phyloP scores from a whole-genome alignment of 306 rosid genomes.

The Begonia masoniana region DNA sequence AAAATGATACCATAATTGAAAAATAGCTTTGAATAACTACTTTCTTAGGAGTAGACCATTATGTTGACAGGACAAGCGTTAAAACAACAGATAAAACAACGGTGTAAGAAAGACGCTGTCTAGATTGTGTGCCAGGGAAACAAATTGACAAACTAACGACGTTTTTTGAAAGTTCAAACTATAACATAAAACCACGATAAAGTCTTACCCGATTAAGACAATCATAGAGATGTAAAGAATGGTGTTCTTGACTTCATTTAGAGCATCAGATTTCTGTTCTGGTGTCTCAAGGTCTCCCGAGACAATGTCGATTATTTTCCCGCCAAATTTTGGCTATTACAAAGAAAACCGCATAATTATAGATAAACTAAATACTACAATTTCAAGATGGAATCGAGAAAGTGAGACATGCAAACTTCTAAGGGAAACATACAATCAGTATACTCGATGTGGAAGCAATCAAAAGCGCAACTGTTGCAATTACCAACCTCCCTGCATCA shows the following conservation, averaged over 20 bases:
- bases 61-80: neutral
- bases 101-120: neutral
- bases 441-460: constrained; percentile 57
- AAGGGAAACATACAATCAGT: constrained; percentile 41
- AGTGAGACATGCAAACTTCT: neutral
- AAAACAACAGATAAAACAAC: too few species aligned
- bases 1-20: neutral
- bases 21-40: neutral
- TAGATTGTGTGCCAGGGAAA: constrained; percentile 1
- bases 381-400: neutral
- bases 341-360: constrained; percentile 2
- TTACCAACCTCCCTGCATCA: constrained; percentile 41
- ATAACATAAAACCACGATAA: too few species aligned
- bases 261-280: constrained; percentile 19
- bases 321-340: constrained; percentile 59
- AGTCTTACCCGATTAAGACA: constrained; percentile 49
- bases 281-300: constrained; percentile 38
- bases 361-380: neutral
- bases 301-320: constrained; percentile 65
- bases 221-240: constrained; percentile 40
- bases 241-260: constrained; percentile 46
- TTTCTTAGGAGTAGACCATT: neutral
- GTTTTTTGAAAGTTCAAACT: too few species aligned
- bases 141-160: neutral
- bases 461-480: constrained; percentile 53